These are phyloP conservation scores for Cystofilobasidium bisporidii DNA, from an alignment of 768 basidiomycete species.

Conservation along the genomic window DNA sequence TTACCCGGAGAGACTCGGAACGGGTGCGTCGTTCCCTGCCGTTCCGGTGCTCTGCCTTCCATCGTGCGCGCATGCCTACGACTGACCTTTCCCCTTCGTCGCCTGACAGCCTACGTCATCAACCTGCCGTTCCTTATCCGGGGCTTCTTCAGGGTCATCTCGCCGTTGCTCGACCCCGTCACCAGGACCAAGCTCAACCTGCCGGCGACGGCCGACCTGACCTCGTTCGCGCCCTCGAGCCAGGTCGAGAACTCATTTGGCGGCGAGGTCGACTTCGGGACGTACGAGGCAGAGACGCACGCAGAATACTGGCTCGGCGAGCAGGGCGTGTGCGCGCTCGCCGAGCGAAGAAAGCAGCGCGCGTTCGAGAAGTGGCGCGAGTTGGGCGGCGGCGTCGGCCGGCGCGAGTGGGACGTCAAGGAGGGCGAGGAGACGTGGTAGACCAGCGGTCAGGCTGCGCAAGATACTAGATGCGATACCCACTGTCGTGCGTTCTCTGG, in stretches of 20 bases:
- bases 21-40: too few species aligned
- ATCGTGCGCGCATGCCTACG: too few species aligned
- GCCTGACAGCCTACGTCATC: conserved; percentile 22
- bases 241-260: conserved; percentile 23
- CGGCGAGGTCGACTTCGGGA: conserved; percentile 11
- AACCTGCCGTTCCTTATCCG: conserved; percentile 24
- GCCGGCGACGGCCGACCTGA: conserved; percentile 11
- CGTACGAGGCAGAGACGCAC: conserved; percentile 8
- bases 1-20: conserved; percentile 10
- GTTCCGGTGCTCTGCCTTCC: background rate
- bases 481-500: too few species aligned
- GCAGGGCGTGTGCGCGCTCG: conserved; percentile 12
- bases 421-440: conserved; percentile 26
- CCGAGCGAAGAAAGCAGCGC: conserved; percentile 6
- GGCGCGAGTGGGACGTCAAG: conserved; percentile 26
- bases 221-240: background rate
- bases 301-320: conserved; percentile 13
- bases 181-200: conserved; percentile 26
- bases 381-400: conserved; percentile 12
- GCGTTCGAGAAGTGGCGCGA: conserved; percentile 23
- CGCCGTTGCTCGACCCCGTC: conserved; percentile 23
- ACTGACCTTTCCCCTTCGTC: background rate
- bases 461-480: background rate
- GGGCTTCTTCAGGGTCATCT: conserved; percentile 22
- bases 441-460: background rate